Conservation (phyloP, 768 basidiomycete species). For the Hebeloma cylindrosporum region DNA sequence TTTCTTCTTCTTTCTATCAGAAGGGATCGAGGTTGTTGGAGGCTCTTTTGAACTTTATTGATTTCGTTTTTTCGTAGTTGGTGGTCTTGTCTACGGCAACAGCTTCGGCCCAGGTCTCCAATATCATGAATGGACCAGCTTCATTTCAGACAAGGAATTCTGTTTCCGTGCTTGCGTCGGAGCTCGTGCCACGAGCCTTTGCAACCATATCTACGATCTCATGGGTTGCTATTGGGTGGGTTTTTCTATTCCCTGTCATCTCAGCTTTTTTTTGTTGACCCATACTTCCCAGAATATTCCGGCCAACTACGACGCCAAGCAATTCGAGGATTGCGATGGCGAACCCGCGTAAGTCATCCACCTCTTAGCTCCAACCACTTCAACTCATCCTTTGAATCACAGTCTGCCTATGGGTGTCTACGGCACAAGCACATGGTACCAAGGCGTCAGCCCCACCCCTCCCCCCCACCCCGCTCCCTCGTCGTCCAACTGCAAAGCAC, state of each 20-base stretch:
- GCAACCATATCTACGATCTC: slow-evolving; percentile 79
- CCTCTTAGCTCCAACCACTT: background rate
- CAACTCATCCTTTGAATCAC: background rate
- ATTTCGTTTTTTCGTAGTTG: slow-evolving; percentile 41
- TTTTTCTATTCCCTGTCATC: background rate
- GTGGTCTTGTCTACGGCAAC: slow-evolving; percentile 70
- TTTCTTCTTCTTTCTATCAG: too few species aligned
- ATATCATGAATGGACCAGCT: slow-evolving; percentile 84
- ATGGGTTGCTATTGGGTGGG: slow-evolving; percentile 59
- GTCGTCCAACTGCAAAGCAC: slow-evolving; percentile 61
- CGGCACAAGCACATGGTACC: slow-evolving; percentile 68
- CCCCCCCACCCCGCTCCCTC: slow-evolving; percentile 55
- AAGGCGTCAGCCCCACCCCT: slow-evolving; percentile 61
- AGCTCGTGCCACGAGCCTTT: slow-evolving; percentile 53
- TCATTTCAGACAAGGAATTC: slow-evolving; percentile 67
- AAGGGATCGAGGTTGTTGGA: too few species aligned
- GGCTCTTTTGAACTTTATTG: slow-evolving; percentile 11
- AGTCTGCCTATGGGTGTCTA: slow-evolving; percentile 72
- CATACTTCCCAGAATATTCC: slow-evolving; percentile 62
- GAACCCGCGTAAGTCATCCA: slow-evolving; percentile 44
- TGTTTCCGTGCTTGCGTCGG: slow-evolving; percentile 76
- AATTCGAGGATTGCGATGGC: slow-evolving; percentile 67
- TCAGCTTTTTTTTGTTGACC: slow-evolving; percentile 18
- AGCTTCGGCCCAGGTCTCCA: slow-evolving; percentile 49
- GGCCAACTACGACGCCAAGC: slow-evolving; percentile 57